Conservation (phyloP, 1,284 basidiomycete genomes). For the Xerocomus minutiporus region DNA sequence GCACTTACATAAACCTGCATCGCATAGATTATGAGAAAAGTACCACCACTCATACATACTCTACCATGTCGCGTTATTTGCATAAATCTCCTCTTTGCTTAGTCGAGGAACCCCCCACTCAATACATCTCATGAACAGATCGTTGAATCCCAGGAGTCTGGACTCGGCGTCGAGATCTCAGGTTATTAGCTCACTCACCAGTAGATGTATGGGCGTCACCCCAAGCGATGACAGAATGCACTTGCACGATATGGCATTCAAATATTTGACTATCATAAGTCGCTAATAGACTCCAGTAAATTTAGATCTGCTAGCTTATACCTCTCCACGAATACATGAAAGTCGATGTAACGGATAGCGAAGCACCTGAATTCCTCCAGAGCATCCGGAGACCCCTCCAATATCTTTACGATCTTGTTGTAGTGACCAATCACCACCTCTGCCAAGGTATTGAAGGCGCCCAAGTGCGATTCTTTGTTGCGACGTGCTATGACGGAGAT, state of each 20-base stretch:
- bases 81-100: constrained; percentile 10
- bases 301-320: not conserved
- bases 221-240: too few relatives aligned
- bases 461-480: constrained; percentile 15
- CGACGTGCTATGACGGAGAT: constrained; percentile 23
- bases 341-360: not conserved
- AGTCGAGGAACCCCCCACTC: constrained; percentile 25
- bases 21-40: constrained; percentile 30
- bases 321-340: not conserved
- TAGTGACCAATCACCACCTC: constrained; percentile 14
- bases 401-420: constrained; percentile 3
- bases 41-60: constrained; percentile 28
- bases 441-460: constrained; percentile 19
- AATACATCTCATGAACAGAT: constrained; percentile 14
- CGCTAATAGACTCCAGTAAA: not conserved
- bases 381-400: constrained; percentile 4
- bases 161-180: too few relatives aligned
- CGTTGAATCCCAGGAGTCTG: too few relatives aligned
- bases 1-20: constrained; percentile 15
- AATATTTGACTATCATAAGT: too few relatives aligned
- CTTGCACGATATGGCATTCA: too few relatives aligned
- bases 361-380: not conserved
- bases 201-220: too few relatives aligned
- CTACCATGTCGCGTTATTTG: constrained; percentile 24
- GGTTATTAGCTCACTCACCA: too few relatives aligned